phyloP scores from a whole-genome alignment of 2,329 filamentous ascomycete species.

The Aspergillus luchuensis region DNA sequence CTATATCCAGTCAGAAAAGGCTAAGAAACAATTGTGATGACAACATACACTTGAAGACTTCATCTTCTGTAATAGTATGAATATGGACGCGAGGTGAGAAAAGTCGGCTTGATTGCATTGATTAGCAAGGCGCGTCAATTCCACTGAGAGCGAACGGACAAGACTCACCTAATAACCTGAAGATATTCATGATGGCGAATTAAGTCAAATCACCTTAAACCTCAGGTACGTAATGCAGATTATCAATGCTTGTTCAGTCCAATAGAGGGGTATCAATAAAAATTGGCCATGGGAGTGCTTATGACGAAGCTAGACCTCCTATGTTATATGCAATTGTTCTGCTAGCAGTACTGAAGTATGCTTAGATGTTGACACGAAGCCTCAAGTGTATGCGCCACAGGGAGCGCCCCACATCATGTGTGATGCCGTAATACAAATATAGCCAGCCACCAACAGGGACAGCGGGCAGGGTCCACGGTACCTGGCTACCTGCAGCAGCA shows the following conservation, averaged over 20 bases:
- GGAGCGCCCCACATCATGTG: slow-evolving; percentile 19
- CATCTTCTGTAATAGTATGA: slow-evolving; percentile 98
- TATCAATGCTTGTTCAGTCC: neutral
- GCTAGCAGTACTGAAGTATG: slow-evolving; percentile 3
- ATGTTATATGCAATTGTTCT: neutral
- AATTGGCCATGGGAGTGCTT: slow-evolving; percentile 13
- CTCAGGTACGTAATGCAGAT: neutral
- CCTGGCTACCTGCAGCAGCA: neutral
- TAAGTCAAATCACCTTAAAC: neutral
- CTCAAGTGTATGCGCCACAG: slow-evolving; percentile 31
- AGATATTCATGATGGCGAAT: slow-evolving; percentile 64
- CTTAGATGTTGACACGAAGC: slow-evolving; percentile 45
- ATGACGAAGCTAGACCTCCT: neutral
- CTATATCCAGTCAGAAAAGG: slow-evolving; percentile 49
- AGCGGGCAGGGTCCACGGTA: neutral
- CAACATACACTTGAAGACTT: slow-evolving; percentile 78
- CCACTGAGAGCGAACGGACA: neutral
- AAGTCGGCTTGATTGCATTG: slow-evolving; percentile 69
- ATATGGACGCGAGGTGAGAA: slow-evolving; percentile 90
- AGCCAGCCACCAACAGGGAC: neutral
- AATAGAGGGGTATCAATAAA: neutral
- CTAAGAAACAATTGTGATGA: neutral
- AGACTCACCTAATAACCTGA: slow-evolving; percentile 63
- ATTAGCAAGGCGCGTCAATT: slow-evolving; percentile 18
- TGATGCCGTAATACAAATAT: slow-evolving; percentile 10